Evolutionary conservation across 2,329 filamentous ascomycete genomes (phyloP), one percentile per base, ranked within the genome.

Genomic region (Clonostachys solani): DNA sequence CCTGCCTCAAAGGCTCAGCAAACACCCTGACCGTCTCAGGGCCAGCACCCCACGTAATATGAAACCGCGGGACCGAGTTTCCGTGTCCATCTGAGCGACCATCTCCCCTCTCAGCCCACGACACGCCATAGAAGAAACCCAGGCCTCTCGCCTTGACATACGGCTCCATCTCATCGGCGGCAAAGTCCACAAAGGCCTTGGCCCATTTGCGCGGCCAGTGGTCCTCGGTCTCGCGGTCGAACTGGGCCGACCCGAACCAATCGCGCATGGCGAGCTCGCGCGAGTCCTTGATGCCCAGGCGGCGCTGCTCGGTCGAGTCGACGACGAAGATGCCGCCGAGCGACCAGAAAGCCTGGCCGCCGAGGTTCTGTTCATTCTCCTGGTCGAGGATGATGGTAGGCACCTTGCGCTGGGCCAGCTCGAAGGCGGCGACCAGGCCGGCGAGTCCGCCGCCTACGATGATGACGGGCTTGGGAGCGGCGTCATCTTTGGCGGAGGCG

Each of bases 331-430:
- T 59, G 35, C 80, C 80, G 34, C 80, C 81, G 2, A 84, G 72
- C 5, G 80, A 84, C 78, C 80, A 84, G 58, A 83, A 83, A 7
- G 80, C 80, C 60, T 84, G 80, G 3, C 80, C 80, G 49, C 81
- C 81, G 10, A 84, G 66, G 54, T 72, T 82, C 50, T 69, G 61
- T 33, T 67, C 69, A 49, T 75, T 77, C 57, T 84, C 80, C 56
- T 84, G 80, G 61, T 84, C 81, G 44, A 84, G 45, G 40, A 83
- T 61, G 43, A 82, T 49, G 35, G 68, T 68, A 3, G 69, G 72
- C n/a, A 82, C 64, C 44, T 69, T 64, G 49, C 69, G 74, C 56
- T 72, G 65, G 13, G 72, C 66, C 7, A 83, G 72, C 63, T 83
- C 79, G 53, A 72, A 79, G 40, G 79, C 78, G 5, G 80, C 76